Evolutionary conservation across 306 rosid genomes (phyloP).

Genomic region (Medicago lupulina): DNA sequence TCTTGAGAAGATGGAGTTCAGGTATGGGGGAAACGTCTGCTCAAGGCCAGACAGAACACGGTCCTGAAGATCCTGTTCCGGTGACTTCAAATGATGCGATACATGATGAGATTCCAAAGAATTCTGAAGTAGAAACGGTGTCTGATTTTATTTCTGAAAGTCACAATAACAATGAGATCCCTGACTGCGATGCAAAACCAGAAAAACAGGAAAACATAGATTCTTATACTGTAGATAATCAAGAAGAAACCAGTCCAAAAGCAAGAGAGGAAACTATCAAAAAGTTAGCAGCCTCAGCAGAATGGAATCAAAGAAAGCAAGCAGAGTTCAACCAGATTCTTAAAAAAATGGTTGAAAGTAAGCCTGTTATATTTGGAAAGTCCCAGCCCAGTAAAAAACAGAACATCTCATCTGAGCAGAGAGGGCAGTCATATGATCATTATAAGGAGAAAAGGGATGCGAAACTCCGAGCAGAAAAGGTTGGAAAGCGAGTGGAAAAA

Average conservation of each 20-base stretch:
- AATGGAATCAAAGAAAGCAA: conserved; percentile 80
- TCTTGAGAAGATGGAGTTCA: conserved; percentile 96
- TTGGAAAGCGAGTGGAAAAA: conserved; percentile 66
- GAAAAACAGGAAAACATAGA: conserved; percentile 54
- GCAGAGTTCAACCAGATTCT: conserved; percentile 88
- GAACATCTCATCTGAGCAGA: conserved; percentile 61
- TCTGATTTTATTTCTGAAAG: conserved; percentile 52
- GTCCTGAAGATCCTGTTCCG: conserved; percentile 55
- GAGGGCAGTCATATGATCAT: conserved; percentile 79
- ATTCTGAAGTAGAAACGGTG: conserved; percentile 48
- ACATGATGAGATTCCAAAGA: conserved; percentile 44
- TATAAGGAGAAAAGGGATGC: conserved; percentile 90
- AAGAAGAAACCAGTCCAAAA: conserved; percentile 48
- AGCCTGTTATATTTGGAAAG: conserved; percentile 61
- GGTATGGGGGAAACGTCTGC: conserved; percentile 76
- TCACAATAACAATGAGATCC: conserved; percentile 49
- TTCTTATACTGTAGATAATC: conserved; percentile 52
- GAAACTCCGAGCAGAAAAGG: conserved; percentile 70
- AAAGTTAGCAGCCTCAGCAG: conserved; percentile 64
- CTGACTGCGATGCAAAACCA: conserved; percentile 47
- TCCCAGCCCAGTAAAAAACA: conserved; percentile 69
- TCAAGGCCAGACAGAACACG: conserved; percentile 59
- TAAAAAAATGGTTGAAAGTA: conserved; percentile 76
- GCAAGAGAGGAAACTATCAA: conserved; percentile 49
- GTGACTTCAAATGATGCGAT: conserved; percentile 50